phyloP scores from a whole-genome alignment of 805 yeast genomes.

The Komagataella populi region DNA sequence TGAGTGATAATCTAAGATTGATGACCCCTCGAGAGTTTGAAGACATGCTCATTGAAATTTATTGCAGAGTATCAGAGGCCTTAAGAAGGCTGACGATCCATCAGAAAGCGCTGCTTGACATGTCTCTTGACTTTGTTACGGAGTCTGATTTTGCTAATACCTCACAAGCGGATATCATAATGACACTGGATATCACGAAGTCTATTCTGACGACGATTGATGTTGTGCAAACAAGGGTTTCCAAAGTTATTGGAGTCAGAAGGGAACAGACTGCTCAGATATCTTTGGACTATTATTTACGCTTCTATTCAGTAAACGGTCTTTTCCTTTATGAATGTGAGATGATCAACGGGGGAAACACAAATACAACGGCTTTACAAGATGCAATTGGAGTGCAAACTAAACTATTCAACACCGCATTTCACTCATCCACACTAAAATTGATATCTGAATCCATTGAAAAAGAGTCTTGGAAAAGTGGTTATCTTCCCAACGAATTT shows the following conservation, averaged over 20 bases:
- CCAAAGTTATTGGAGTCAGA: constrained; percentile 66
- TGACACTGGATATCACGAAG: constrained; percentile 52
- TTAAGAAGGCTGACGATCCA: constrained; percentile 63
- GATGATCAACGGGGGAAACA: constrained; percentile 50
- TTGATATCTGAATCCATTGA: constrained; percentile 38
- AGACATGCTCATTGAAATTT: constrained; percentile 47
- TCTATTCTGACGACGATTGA: constrained; percentile 59
- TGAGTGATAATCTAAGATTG: constrained; percentile 35
- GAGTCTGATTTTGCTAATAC: constrained; percentile 13
- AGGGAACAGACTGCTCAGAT: constrained; percentile 52
- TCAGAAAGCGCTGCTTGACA: constrained; percentile 64
- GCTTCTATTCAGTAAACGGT: constrained; percentile 51
- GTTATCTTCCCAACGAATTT: constrained; percentile 31
- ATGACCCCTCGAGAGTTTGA: constrained; percentile 70
- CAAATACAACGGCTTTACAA: constrained; percentile 42
- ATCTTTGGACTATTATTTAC: constrained; percentile 46
- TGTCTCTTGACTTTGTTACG: constrained; percentile 38
- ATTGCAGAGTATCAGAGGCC: constrained; percentile 54
- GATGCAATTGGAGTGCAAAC: constrained; percentile 58
- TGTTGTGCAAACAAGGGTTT: constrained; percentile 60
- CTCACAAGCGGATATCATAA: constrained; percentile 25
- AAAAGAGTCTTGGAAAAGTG: constrained; percentile 71
- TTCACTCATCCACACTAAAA: constrained; percentile 37
- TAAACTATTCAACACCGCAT: constrained; percentile 38
- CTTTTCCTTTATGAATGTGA: constrained; percentile 78